Evolutionary conservation across 805 yeast genomes (phyloP).

Genomic region (Myxozyma mucilagina): DNA sequence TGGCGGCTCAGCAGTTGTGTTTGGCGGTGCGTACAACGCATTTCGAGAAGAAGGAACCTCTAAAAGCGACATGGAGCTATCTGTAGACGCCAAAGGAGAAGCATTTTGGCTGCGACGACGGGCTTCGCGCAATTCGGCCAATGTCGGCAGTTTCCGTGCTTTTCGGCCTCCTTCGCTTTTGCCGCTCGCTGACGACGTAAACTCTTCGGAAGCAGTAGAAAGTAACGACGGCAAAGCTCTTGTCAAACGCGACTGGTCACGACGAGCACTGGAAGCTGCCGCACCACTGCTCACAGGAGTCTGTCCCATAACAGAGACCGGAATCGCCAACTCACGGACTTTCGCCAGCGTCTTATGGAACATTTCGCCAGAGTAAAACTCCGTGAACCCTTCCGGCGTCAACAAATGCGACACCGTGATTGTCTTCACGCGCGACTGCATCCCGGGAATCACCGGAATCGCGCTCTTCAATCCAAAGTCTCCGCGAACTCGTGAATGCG

Average conservation of each 20-base stretch:
- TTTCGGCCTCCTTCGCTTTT: neutral
- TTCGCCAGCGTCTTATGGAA: constrained; percentile 7
- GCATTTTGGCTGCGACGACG: neutral
- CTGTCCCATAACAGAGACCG: neutral
- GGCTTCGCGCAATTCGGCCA: neutral
- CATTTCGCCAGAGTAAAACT: constrained; percentile 12
- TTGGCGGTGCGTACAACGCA: neutral
- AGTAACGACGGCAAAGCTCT: neutral
- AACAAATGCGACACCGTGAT: constrained; percentile 8
- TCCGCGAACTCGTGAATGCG: constrained; percentile 16
- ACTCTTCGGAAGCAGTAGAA: neutral
- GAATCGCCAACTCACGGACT: constrained; percentile 14
- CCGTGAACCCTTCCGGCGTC: constrained; percentile 28
- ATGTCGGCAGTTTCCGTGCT: neutral
- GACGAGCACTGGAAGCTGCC: neutral
- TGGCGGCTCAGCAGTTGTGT: neutral
- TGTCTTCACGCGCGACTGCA: neutral
- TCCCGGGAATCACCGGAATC: constrained; percentile 14
- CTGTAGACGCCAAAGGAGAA: neutral
- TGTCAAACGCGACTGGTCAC: neutral
- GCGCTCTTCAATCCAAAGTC: constrained; percentile 33
- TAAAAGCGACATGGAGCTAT: neutral
- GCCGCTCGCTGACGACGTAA: neutral
- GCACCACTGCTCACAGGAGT: neutral
- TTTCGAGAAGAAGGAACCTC: neutral